Base-by-base conservation (phyloP, 2,329 filamentous ascomycete genomes). In the Trichoderma guizhouense region DNA sequence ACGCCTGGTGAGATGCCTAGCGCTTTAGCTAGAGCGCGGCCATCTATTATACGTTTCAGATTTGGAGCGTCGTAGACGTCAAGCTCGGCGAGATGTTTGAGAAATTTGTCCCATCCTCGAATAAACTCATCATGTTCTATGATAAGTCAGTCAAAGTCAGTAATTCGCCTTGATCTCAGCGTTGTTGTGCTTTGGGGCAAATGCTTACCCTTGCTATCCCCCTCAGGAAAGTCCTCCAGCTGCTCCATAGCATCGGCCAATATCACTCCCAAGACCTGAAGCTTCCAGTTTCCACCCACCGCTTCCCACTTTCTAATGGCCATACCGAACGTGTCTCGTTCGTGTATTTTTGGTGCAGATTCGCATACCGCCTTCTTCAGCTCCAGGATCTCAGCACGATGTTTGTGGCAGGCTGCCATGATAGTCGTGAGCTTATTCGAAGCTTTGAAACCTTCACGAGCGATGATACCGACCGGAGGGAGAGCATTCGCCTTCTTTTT, bases 371-470 rank as follows among this genome's bases (percentile, higher is more conserved):
- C 84, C 60, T 84, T 80, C 76, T 93, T 93, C 18, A 91, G 78
- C 11, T 81, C 81, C 32, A 87, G 83, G n/a, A 97, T 93, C 57
- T 90, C 86, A 5, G 82, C 76, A 60, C 88, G 84, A 75, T 94
- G 86, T n/a, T 83, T 85, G 64, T 91, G 85, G 9, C 92, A 88
- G 26, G 89, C 88, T 15, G 87, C 86, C 69, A 96, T 83, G 5
- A 95, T 82, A 74, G 90, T 90, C 57, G 87, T 88, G 6, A 94
- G 83, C 79, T 92, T 96, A 79, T 94, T 97, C 2, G 92, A 89
- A 1, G 91, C 88, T 77, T 92, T 94, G 79, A 97, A 89, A 6
- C 94, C 94, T 79, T 97, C 93, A 36, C 91, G 86, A 6, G 89
- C 91, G 4, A 90, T 87, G 21, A 90, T 72, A 8, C 80, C 77